Evolutionary conservation across 768 basidiomycete genomes (phyloP), one percentile per base, ranked within the genome.

Genomic region (Termitomyces sp.): DNA sequence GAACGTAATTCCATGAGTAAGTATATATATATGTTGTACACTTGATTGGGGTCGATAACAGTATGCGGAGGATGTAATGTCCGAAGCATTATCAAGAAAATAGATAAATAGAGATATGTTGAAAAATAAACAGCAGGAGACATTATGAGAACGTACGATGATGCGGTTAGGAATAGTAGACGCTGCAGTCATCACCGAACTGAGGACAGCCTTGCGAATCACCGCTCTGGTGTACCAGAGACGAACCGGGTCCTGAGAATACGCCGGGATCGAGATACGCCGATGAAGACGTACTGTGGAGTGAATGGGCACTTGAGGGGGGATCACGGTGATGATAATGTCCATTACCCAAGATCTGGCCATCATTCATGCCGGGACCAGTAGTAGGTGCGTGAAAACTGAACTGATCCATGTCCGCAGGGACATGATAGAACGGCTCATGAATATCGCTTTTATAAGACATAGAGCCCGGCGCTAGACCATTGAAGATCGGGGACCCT

Each of bases 371-470:
- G 53, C 67, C 63, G 10, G 68, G 61, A 31, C 60, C 62, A 35
- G 65, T 55, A 38, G 78, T 55, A 38, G 78, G 76, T 14, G 73
- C 70, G 40, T 73, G 71, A 65, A 81, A 83, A 42, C 69, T 73
- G 66, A 84, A 83, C 26, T 77, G 81, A 54, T 82, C 80, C 35
- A 80, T 62, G 42, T 84, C 81, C 17, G 69, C 66, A 23, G 71
- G 64, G 28, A 66, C 67, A 37, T 72, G 71, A 56, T 75, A 81
- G 53, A 78, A 78, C 1, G 73, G 64, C 14, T 76, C 68, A 12
- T 76, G 75, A 12, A 66, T 59, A 14, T 76, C 71, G 17, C 58
- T 63, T 61, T 79, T 79, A 66, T 66, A 65, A 57, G 60, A 66
- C 28, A 56, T 56, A 41, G 58, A 67, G 53, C 31, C 31, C 31